These are phyloP conservation scores for Calonectria fujianensis DNA, from an alignment of 2,329 filamentous ascomycete species.

Conservation along the genomic window DNA sequence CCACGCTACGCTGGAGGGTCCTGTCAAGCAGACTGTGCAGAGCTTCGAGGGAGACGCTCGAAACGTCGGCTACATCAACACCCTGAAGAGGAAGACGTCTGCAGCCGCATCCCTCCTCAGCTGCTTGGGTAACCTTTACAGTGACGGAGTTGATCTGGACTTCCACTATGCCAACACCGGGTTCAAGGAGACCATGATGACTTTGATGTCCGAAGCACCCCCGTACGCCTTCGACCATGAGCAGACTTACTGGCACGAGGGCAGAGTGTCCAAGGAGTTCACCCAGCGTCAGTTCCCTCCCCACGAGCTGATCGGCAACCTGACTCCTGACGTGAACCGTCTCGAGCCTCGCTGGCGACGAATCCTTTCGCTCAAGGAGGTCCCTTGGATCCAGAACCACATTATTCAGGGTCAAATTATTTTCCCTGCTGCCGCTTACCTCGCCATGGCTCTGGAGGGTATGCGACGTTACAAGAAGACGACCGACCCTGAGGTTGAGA, in stretches of 20 bases:
- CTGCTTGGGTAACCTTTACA: constrained; percentile 60
- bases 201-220: constrained; percentile 51
- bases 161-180: constrained; percentile 52
- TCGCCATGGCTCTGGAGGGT: constrained; percentile 67
- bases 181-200: constrained; percentile 61
- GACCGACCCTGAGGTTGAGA: constrained; percentile 16
- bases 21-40: constrained; percentile 68
- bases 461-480: constrained; percentile 46
- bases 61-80: constrained; percentile 63
- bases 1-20: constrained; percentile 68
- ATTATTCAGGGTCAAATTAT: constrained; percentile 70
- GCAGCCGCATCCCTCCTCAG: constrained; percentile 58
- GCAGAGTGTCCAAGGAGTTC: constrained; percentile 21
- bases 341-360: constrained; percentile 66
- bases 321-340: constrained; percentile 32
- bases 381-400: constrained; percentile 75
- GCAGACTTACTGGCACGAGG: constrained; percentile 22
- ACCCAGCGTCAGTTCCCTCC: constrained; percentile 34
- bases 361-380: constrained; percentile 66
- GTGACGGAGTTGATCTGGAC: constrained; percentile 64
- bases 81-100: constrained; percentile 64
- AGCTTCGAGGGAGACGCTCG: constrained; percentile 43
- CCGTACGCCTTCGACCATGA: constrained; percentile 28
- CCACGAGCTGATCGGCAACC: constrained; percentile 37
- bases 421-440: constrained; percentile 67